Conservation (phyloP, 2,329 filamentous ascomycete species). For the Paraconiothyrium brasiliense region DNA sequence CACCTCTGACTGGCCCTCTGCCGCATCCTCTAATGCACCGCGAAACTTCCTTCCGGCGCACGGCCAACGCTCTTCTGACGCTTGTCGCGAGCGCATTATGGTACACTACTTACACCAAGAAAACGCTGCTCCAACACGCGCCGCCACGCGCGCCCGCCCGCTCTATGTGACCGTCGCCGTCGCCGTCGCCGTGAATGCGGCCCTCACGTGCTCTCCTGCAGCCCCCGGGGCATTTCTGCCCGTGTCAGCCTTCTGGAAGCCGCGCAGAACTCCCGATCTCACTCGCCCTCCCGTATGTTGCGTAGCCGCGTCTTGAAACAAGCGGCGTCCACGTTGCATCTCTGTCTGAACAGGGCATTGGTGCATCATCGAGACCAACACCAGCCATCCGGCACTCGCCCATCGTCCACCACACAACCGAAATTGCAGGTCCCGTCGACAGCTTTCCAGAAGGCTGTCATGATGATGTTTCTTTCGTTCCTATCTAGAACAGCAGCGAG, state of each 20-base stretch:
- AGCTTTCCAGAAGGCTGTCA: constrained; percentile 33
- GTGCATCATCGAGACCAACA: constrained; percentile 44
- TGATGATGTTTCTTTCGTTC: constrained; percentile 27
- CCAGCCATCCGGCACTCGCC: constrained; percentile 34
- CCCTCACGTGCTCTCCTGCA: constrained; percentile 28
- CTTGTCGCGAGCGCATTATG: constrained; percentile 12
- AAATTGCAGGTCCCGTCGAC: constrained; percentile 31
- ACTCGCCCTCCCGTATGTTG: constrained; percentile 13
- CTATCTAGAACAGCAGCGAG: constrained; percentile 1
- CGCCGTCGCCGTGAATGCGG: constrained; percentile 20
- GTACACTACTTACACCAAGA: neutral
- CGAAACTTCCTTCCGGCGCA: constrained; percentile 31
- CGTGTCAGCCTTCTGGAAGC: constrained; percentile 29
- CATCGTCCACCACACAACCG: constrained; percentile 15
- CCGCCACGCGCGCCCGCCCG: constrained; percentile 10
- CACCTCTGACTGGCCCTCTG: constrained; percentile 37
- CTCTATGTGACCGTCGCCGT: constrained; percentile 20
- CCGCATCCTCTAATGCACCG: constrained; percentile 19
- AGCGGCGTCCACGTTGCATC: constrained; percentile 33
- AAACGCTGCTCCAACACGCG: constrained; percentile 4
- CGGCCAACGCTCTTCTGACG: constrained; percentile 18
- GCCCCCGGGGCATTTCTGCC: constrained; percentile 15
- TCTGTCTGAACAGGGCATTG: constrained; percentile 22
- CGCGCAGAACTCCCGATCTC: constrained; percentile 19
- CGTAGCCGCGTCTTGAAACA: constrained; percentile 44